Conservation (phyloP, 257 asterid genomes). For the Solanum medicagineum region DNA sequence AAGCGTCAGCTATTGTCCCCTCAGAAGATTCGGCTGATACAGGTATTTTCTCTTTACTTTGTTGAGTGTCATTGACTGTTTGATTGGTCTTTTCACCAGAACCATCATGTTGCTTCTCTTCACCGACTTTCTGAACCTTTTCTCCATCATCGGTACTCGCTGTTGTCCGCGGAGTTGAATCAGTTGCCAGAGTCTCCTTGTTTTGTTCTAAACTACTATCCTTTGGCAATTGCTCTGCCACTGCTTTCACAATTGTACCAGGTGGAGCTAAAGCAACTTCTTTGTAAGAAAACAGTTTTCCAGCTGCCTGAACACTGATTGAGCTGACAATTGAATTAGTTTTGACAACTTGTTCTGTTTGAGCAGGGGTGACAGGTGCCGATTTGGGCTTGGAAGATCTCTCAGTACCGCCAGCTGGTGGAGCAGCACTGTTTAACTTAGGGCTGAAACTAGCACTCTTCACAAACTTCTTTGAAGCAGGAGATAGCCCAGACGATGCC, state of each 20-base stretch:
- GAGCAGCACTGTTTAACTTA: constrained; percentile 26
- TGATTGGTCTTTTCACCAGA: constrained; percentile 3
- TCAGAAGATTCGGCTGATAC: constrained; percentile 4
- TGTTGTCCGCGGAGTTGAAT: neutral
- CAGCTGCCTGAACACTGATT: constrained; percentile 54
- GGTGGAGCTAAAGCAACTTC: constrained; percentile 91
- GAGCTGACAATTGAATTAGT: constrained; percentile 35
- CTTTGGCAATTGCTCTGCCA: constrained; percentile 33
- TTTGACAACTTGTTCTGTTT: constrained; percentile 32
- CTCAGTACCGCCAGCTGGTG: constrained; percentile 24
- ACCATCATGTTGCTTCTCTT: constrained; percentile 16
- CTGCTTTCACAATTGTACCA: constrained; percentile 75
- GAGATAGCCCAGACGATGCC: constrained; percentile 24
- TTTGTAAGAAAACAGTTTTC: constrained; percentile 76
- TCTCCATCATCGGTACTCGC: constrained; percentile 4
- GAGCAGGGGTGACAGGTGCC: constrained; percentile 50
- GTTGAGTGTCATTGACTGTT: constrained; percentile 12
- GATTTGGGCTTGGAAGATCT: constrained; percentile 34
- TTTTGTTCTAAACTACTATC: constrained; percentile 25
- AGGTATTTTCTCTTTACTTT: neutral
- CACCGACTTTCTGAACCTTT: constrained; percentile 14
- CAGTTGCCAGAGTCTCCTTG: constrained; percentile 12
- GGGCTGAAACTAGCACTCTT: constrained; percentile 55
- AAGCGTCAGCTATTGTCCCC: constrained; percentile 5
- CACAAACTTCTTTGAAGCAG: constrained; percentile 31